Evolutionary conservation across 306 rosid genomes (phyloP).

Genomic region (Canavalia ensiformis): DNA sequence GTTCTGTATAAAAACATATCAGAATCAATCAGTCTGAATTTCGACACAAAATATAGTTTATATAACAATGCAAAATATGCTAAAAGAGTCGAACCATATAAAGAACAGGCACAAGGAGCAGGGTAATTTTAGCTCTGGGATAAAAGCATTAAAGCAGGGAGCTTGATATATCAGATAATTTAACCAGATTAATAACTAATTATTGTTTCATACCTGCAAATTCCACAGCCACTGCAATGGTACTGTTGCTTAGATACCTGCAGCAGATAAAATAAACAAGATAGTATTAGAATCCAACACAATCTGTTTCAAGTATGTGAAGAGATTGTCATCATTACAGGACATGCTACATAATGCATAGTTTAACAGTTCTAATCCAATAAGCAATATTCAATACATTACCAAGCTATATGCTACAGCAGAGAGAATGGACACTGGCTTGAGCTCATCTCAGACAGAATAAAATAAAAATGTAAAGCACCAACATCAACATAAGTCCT

Average conservation of each 20-base stretch:
- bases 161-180: background rate
- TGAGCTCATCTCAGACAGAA: background rate
- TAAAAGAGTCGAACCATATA: background rate
- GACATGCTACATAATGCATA: background rate
- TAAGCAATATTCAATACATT: background rate
- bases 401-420: slow-evolving; percentile 12
- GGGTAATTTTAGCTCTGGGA: background rate
- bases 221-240: slow-evolving; percentile 90
- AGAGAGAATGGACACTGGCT: slow-evolving; percentile 1
- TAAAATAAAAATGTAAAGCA: background rate
- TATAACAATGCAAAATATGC: background rate
- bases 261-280: slow-evolving; percentile 7
- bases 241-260: slow-evolving; percentile 85
- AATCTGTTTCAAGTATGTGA: background rate
- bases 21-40: slow-evolving; percentile 33
- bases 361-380: background rate
- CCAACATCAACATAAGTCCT: too few relatives aligned
- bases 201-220: slow-evolving; percentile 74
- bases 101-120: slow-evolving; percentile 14
- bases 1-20: slow-evolving; percentile 58
- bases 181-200: background rate
- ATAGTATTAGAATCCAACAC: slow-evolving; percentile 25
- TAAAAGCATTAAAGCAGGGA: background rate
- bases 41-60: background rate
- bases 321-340: background rate